Conservation (phyloP, 2,329 filamentous ascomycete species). For the Microdochium trichocladiopsis region DNA sequence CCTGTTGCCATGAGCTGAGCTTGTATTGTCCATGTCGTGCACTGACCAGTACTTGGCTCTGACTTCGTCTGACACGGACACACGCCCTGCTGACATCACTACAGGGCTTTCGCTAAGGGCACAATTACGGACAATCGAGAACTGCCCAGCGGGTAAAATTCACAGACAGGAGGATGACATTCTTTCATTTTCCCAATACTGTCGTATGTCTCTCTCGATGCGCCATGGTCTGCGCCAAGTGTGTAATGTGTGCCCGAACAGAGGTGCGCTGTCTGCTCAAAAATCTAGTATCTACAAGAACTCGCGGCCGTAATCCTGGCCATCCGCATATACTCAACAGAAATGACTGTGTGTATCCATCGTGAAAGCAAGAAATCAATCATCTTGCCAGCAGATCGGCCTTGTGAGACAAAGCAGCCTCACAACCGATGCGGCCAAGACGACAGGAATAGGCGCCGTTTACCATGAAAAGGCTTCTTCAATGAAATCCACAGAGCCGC, state of each 20-base stretch:
- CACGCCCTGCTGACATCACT: no score
- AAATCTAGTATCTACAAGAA: conserved; percentile 12
- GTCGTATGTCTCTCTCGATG: not conserved
- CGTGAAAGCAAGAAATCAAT: not conserved
- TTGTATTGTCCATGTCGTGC: no score
- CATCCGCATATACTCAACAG: not conserved
- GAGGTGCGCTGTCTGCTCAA: not conserved
- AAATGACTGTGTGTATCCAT: not conserved
- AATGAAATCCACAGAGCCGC: conserved; percentile 66
- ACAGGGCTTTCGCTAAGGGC: no score
- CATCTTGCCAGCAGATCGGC: not conserved
- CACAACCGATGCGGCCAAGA: not conserved
- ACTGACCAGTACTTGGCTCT: no score
- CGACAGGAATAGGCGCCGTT: conserved; percentile 1
- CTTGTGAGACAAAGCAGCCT: not conserved
- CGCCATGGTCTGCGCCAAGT: not conserved
- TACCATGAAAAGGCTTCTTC: conserved; percentile 70
- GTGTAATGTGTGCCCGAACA: not conserved
- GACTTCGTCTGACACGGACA: no score
- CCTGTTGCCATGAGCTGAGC: no score
- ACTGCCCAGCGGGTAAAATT: no score
- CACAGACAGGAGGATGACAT: no score
- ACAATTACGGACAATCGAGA: no score
- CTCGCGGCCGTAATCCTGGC: conserved; percentile 4
- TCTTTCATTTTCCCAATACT: no score